Evolutionary conservation across 257 asterid genomes (phyloP).

Genomic region (Nicotiana otophora): DNA sequence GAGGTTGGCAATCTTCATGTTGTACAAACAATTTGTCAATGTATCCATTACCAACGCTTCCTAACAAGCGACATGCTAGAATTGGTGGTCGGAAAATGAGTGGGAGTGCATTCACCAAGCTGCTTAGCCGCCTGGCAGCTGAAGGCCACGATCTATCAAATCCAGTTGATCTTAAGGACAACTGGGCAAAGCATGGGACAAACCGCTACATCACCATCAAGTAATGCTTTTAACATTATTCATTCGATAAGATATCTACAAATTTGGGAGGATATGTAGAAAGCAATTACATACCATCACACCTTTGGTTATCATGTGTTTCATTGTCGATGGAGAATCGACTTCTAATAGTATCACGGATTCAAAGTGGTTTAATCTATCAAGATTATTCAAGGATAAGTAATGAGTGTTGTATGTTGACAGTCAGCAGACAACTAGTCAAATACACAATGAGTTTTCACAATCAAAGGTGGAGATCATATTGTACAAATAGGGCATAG

Average conservation of each 20-base stretch:
- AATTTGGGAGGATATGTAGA: not conserved
- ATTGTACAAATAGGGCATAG: no score
- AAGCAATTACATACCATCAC: not conserved
- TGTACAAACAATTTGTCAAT: conserved; percentile 81
- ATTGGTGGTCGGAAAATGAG: conserved; percentile 98
- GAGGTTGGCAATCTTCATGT: conserved; percentile 99
- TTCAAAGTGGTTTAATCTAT: no score
- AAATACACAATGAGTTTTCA: no score
- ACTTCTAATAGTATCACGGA: no score
- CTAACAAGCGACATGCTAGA: conserved; percentile 90
- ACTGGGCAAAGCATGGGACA: conserved; percentile 99
- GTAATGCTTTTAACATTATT: conserved; percentile 22
- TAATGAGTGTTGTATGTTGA: no score
- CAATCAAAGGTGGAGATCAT: no score
- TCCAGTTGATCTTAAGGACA: conserved; percentile 80
- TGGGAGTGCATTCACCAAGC: conserved; percentile 90
- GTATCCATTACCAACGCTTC: conserved; percentile 89
- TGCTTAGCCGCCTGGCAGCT: conserved; percentile 79
- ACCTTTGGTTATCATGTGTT: no score
- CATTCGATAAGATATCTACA: not conserved
- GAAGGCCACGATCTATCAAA: conserved; percentile 79
- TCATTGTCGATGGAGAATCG: no score
- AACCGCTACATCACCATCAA: conserved; percentile 96
- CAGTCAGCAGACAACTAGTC: no score
- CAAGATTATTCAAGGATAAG: no score